Evolutionary conservation across 805 yeast genomes (phyloP).

Genomic region (Ogataea ramenticola): DNA sequence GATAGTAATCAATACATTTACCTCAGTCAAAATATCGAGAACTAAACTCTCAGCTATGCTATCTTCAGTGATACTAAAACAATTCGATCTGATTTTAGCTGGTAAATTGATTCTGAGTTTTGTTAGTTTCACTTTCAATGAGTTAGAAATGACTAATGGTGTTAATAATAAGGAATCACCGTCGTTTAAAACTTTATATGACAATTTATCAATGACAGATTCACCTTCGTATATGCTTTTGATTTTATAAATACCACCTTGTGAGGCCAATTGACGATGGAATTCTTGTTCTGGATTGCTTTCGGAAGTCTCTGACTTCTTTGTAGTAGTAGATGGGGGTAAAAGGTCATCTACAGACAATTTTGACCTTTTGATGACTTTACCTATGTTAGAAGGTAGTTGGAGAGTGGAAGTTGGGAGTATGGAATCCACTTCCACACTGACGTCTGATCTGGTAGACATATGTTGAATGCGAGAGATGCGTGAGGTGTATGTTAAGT

Average conservation of each 20-base stretch:
- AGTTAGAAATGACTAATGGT: slow-evolving; percentile 33
- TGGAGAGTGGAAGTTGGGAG: slow-evolving; percentile 2
- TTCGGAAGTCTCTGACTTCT: slow-evolving; percentile 2
- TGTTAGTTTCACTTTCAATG: slow-evolving; percentile 28
- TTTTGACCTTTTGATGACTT: not conserved
- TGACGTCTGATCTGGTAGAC: not conserved
- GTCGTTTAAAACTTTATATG: slow-evolving; percentile 27
- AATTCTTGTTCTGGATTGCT: too few relatives aligned
- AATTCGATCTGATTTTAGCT: slow-evolving; percentile 25
- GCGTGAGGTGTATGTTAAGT: too few relatives aligned
- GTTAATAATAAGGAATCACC: slow-evolving; percentile 26
- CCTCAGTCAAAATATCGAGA: slow-evolving; percentile 48
- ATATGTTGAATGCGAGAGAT: too few relatives aligned
- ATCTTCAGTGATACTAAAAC: slow-evolving; percentile 30
- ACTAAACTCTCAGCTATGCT: slow-evolving; percentile 25
- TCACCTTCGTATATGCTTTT: slow-evolving; percentile 6
- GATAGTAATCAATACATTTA: slow-evolving; percentile 46
- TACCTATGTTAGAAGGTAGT: not conserved
- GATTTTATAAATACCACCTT: slow-evolving; percentile 13
- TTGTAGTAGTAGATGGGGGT: too few relatives aligned
- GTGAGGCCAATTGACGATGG: slow-evolving; percentile 6
- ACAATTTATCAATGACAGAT: slow-evolving; percentile 22
- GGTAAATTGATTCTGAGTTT: slow-evolving; percentile 34
- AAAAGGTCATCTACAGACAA: not conserved
- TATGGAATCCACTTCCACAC: not conserved